Conservation (phyloP, 2,329 filamentous ascomycete genomes). For the Thielaviopsis euricoi region DNA sequence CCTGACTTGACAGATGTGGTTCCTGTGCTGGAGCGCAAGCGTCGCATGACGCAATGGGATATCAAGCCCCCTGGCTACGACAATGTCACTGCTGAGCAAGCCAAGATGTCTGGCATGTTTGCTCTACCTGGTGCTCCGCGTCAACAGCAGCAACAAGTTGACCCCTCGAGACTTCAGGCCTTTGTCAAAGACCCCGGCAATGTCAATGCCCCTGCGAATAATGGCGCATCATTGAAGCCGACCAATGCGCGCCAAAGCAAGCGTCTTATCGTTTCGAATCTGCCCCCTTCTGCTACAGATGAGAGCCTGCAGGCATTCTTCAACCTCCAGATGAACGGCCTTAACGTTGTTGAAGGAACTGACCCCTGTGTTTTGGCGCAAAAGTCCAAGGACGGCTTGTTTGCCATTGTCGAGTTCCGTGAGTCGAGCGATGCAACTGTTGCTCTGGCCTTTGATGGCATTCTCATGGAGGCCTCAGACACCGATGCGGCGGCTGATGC, state of each 20-base stretch:
- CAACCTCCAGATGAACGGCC: constrained; percentile 89
- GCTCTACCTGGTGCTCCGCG: constrained; percentile 87
- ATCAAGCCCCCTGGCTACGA: constrained; percentile 98
- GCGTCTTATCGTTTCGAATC: constrained; percentile 73
- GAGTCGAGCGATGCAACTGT: constrained; percentile 76
- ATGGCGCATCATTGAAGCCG: constrained; percentile 70
- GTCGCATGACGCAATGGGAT: constrained; percentile 95
- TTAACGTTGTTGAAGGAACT: constrained; percentile 71
- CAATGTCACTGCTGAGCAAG: constrained; percentile 94
- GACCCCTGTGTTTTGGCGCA: constrained; percentile 79
- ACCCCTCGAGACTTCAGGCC: constrained; percentile 80
- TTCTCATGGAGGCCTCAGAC: constrained; percentile 49
- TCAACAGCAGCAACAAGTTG: constrained; percentile 74
- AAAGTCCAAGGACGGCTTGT: constrained; percentile 60
- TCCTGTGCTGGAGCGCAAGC: constrained; percentile 71
- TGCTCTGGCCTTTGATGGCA: constrained; percentile 76
- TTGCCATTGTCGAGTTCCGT: constrained; percentile 85
- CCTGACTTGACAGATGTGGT: constrained; percentile 80
- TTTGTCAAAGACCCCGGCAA: constrained; percentile 64
- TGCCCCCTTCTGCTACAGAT: constrained; percentile 57
- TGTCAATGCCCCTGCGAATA: constrained; percentile 38
- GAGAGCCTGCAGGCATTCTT: constrained; percentile 72
- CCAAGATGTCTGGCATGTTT: constrained; percentile 98
- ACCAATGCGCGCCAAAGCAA: constrained; percentile 89
- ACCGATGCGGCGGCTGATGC: constrained; percentile 41